Conservation (phyloP, 257 asterid species). For the Leptodermis oblonga region DNA sequence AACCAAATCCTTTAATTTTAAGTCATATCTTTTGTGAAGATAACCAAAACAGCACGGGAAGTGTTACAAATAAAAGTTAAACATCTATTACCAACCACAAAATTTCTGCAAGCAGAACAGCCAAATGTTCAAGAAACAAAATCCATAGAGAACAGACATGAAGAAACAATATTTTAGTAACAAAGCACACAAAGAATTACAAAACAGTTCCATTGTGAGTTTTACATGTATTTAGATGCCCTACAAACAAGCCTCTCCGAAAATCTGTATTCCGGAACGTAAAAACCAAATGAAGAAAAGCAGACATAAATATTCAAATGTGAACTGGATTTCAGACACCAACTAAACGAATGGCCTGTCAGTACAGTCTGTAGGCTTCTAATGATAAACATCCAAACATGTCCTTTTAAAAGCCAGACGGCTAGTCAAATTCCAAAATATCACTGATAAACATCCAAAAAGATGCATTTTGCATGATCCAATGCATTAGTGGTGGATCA, state of each 20-base stretch:
- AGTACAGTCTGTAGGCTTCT: not conserved
- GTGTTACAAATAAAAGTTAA: not conserved
- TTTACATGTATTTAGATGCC: not conserved
- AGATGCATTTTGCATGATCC: not conserved
- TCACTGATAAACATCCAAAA: not conserved
- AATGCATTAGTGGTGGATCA: not conserved
- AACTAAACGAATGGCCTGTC: not conserved
- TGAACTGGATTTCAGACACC: not conserved
- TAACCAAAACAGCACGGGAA: not conserved
- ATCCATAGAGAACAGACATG: not conserved
- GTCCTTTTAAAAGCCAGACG: not conserved
- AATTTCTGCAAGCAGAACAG: not conserved
- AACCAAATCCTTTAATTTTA: not conserved
- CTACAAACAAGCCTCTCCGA: not conserved
- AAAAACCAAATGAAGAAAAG: not conserved
- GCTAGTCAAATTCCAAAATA: not conserved
- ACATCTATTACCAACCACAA: not conserved
- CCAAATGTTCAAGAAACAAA: not conserved
- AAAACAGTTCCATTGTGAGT: not conserved
- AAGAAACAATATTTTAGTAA: not conserved
- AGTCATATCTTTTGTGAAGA: not conserved
- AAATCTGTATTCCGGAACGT: not conserved
- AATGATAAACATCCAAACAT: not conserved
- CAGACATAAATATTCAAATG: not conserved
- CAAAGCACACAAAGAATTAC: slow-evolving; percentile 2